phyloP scores from a whole-genome alignment of 163 green algal species.

The Chlorella variabilis region DNA sequence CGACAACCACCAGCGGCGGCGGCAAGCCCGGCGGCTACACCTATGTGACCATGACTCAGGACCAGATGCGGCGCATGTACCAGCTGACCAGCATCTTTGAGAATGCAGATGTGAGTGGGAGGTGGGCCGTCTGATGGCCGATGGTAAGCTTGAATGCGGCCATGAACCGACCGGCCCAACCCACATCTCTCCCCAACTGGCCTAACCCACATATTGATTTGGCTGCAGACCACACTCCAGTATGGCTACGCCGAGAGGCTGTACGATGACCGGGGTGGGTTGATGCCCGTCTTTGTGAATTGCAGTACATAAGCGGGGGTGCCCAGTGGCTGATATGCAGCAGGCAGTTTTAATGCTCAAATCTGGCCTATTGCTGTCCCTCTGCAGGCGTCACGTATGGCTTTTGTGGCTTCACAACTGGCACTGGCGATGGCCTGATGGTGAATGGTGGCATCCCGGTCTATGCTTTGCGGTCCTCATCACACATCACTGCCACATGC shows the following conservation, averaged over 20 bases:
- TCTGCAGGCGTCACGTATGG: constrained; percentile 35
- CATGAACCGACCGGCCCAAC: no score
- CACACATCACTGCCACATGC: no score
- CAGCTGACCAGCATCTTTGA: constrained; percentile 52
- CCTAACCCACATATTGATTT: no score
- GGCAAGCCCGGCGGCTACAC: neutral
- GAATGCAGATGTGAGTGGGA: constrained; percentile 27
- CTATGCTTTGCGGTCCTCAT: neutral
- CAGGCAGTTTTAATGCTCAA: no score
- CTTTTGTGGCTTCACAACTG: constrained; percentile 41
- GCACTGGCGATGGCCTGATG: constrained; percentile 23
- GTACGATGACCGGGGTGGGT: constrained; percentile 29
- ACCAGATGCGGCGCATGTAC: constrained; percentile 38
- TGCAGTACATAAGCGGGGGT: no score
- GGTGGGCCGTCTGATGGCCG: no score
- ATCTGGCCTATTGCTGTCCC: neutral
- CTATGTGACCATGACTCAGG: constrained; percentile 24
- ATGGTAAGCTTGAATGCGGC: no score
- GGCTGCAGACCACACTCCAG: constrained; percentile 26
- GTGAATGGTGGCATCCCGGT: neutral
- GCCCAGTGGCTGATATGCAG: neutral
- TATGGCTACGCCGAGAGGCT: constrained; percentile 40
- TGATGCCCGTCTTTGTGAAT: no score
- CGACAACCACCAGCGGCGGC: neutral
- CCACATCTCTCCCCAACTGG: no score